phyloP scores from a whole-genome alignment of 495 filamentous ascomycete genomes.

The Aspergillus bridgeri region DNA sequence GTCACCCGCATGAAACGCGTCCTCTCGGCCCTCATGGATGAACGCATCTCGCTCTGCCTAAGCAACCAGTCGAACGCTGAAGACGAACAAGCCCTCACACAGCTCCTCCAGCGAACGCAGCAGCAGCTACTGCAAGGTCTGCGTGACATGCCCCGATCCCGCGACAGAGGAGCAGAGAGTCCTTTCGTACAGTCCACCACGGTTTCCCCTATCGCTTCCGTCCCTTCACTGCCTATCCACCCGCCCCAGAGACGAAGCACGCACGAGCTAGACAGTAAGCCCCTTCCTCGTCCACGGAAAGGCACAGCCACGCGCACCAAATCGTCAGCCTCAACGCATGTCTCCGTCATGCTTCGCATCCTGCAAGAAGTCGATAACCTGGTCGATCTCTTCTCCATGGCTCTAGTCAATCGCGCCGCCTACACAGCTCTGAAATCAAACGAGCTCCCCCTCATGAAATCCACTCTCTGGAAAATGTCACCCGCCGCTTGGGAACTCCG shows the following conservation, averaged over 20 bases:
- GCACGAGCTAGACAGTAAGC: slow-evolving; percentile 1
- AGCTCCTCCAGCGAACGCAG: neutral
- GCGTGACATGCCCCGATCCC: neutral
- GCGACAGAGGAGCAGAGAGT: neutral
- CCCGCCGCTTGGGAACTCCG: slow-evolving; percentile 13
- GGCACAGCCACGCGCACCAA: neutral
- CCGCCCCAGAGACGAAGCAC: neutral
- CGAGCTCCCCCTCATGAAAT: slow-evolving; percentile 10
- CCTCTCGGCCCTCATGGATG: slow-evolving; percentile 6
- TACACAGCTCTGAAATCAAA: slow-evolving; percentile 10
- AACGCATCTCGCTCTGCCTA: slow-evolving; percentile 2
- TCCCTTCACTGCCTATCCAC: neutral
- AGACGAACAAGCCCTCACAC: neutral
- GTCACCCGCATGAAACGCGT: slow-evolving; percentile 7
- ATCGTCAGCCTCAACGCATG: neutral
- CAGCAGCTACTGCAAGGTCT: slow-evolving; percentile 2
- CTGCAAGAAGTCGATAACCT: slow-evolving; percentile 10
- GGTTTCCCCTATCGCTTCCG: neutral
- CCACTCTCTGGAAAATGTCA: slow-evolving; percentile 2
- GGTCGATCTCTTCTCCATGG: slow-evolving; percentile 10
- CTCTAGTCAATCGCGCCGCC: slow-evolving; percentile 6
- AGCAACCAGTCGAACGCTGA: neutral
- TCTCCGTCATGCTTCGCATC: neutral
- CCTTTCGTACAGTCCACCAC: neutral
- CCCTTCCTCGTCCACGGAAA: neutral